These are phyloP conservation scores for Strobilomyces dryophilus DNA, from an alignment of 768 basidiomycete genomes.

Conservation along the genomic window DNA sequence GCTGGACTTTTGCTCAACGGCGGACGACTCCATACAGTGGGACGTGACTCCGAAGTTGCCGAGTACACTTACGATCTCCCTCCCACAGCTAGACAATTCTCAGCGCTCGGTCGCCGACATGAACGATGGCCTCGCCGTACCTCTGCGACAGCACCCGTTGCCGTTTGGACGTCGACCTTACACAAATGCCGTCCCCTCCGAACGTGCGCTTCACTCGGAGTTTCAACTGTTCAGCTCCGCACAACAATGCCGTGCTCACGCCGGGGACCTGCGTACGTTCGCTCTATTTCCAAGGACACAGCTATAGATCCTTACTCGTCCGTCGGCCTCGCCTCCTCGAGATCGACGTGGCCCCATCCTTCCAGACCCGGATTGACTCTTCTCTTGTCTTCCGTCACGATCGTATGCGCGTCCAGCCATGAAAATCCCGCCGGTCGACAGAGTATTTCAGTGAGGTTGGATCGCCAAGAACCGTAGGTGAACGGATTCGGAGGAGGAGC, in stretches of 20 bases:
- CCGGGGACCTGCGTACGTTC: too few relatives aligned
- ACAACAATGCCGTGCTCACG: neutral
- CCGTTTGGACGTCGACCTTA: too few relatives aligned
- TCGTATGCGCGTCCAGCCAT: constrained; percentile 64
- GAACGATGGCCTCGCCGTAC: constrained; percentile 9
- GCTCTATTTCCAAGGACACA: neutral
- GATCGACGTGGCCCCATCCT: constrained; percentile 25
- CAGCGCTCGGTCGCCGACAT: constrained; percentile 8
- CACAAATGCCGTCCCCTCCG: constrained; percentile 28
- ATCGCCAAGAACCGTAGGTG: constrained; percentile 69
- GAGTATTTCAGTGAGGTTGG: constrained; percentile 71
- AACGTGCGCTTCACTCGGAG: constrained; percentile 23
- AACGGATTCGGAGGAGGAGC: constrained; percentile 81
- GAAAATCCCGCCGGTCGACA: constrained; percentile 79
- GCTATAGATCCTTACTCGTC: constrained; percentile 6
- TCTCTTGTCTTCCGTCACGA: constrained; percentile 69
- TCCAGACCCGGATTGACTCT: constrained; percentile 67
- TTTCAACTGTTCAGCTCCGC: constrained; percentile 20
- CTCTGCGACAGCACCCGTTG: constrained; percentile 1
- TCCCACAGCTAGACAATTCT: neutral
- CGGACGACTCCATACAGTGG: constrained; percentile 46
- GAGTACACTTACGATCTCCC: constrained; percentile 15
- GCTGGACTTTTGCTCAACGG: constrained; percentile 41
- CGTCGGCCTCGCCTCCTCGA: constrained; percentile 12
- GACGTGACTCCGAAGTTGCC: constrained; percentile 32